Conservation (phyloP, 192 early-diverging fungal species). For the Entrophospora sp. region DNA sequence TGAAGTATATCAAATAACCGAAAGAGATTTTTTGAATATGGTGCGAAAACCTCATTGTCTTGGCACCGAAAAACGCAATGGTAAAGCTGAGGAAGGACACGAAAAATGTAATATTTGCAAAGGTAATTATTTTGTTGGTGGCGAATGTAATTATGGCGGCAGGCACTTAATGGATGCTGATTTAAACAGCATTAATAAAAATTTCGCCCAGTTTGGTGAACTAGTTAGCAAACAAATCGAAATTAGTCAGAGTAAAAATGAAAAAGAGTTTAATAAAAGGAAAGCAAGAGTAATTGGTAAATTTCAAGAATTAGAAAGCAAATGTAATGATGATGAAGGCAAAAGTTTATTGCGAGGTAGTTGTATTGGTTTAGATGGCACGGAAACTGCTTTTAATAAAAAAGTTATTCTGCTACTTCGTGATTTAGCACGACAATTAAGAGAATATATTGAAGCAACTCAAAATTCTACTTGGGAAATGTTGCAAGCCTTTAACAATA, state of each 20-base stretch:
- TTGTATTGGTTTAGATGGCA: neutral
- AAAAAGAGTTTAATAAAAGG: neutral
- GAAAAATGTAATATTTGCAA: neutral
- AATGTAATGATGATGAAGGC: neutral
- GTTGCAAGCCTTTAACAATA: neutral
- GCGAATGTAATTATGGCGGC: constrained; percentile 6
- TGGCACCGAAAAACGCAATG: neutral
- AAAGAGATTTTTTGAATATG: neutral
- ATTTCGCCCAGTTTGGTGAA: neutral
- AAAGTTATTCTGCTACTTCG: neutral
- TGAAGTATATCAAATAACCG: constrained; percentile 4
- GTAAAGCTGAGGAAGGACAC: neutral
- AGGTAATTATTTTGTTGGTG: constrained; percentile 7
- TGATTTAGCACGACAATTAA: neutral
- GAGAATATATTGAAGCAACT: neutral
- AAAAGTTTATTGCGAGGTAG: neutral
- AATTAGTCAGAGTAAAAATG: neutral
- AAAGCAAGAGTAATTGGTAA: neutral
- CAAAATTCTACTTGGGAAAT: neutral
- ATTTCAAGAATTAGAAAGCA: neutral
- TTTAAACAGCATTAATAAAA: neutral
- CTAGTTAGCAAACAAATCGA: neutral
- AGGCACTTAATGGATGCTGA: neutral
- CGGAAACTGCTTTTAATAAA: neutral
- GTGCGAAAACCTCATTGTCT: neutral